Percentiles rank a stretch among this genome's conserved stretches.
Conservation (phyloP, 495 filamentous ascomycete species). For the Neurospora sp. region DNA sequence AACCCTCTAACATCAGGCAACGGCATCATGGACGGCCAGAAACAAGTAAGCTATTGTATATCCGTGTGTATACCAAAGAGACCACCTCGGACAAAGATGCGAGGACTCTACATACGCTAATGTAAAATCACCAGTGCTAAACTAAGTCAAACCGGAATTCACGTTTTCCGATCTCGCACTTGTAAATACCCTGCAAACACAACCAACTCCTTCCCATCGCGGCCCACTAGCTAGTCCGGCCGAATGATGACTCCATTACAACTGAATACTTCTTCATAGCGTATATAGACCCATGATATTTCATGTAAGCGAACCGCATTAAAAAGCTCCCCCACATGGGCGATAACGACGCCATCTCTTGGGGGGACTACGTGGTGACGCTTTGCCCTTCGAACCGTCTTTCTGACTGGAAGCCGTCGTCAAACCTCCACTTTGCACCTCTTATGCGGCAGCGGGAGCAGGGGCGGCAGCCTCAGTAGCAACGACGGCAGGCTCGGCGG, state of each 20-base stretch:
- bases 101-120: background rate
- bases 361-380: background rate
- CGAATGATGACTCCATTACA: background rate
- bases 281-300: background rate
- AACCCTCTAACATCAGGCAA: background rate
- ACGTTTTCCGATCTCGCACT: background rate
- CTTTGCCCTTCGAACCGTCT: background rate
- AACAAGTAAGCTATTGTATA: slow-evolving; percentile 5
- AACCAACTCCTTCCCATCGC: background rate
- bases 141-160: background rate
- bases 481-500: slow-evolving; percentile 1
- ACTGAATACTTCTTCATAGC: background rate
- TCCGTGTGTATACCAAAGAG: background rate
- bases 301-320: background rate
- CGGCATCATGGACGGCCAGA: background rate
- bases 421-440: background rate
- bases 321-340: no score
- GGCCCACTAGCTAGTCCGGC: background rate
- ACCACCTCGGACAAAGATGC: background rate
- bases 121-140: background rate
- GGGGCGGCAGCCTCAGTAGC: slow-evolving; percentile 15
- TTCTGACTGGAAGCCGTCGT: slow-evolving; percentile 3
- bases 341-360: background rate
- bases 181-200: background rate
- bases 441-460: slow-evolving; percentile 24